Evolutionary conservation across 2,329 filamentous ascomycete genomes (phyloP).

Genomic region (Diaporthe citriasiana): DNA sequence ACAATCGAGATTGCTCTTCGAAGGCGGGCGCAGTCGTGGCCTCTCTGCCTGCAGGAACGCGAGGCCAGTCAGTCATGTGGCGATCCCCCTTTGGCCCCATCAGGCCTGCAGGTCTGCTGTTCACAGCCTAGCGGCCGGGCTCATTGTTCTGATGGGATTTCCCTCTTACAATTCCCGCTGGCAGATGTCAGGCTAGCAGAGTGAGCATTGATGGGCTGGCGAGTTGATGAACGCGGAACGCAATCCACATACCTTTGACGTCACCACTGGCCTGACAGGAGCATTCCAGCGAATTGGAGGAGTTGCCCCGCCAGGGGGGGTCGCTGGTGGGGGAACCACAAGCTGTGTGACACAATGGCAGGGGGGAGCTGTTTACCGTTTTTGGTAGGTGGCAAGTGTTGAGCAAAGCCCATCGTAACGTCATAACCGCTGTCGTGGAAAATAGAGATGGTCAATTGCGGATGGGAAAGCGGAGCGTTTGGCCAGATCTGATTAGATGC

Average conservation of each 20-base stretch:
- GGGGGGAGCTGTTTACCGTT: slow-evolving; percentile 15
- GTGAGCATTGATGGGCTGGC: slow-evolving; percentile 21
- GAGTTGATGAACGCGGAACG: not conserved
- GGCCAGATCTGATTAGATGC: slow-evolving; percentile 23
- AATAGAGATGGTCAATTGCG: not conserved
- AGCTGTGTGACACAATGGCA: not conserved
- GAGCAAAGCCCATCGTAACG: slow-evolving; percentile 9
- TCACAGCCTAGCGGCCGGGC: slow-evolving; percentile 8
- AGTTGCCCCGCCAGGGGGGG: slow-evolving; percentile 18
- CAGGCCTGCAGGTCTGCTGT: not conserved
- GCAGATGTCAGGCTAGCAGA: slow-evolving; percentile 1
- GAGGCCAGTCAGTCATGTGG: slow-evolving; percentile 19
- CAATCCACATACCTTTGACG: not conserved
- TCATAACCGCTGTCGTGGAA: slow-evolving; percentile 1
- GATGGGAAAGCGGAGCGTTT: not conserved
- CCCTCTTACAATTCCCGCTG: not conserved
- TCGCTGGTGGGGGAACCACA: not conserved
- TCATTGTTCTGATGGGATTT: slow-evolving; percentile 1
- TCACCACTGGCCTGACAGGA: slow-evolving; percentile 17
- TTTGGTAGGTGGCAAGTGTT: slow-evolving; percentile 24
- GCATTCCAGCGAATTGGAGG: not conserved
- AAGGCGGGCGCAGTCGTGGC: slow-evolving; percentile 6
- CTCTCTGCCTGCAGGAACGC: slow-evolving; percentile 30
- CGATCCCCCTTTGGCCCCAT: not conserved
- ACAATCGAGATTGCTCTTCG: slow-evolving; percentile 28